phyloP scores from a whole-genome alignment of 192 early-diverging fungal species.

The Chytriomyces sp. region DNA sequence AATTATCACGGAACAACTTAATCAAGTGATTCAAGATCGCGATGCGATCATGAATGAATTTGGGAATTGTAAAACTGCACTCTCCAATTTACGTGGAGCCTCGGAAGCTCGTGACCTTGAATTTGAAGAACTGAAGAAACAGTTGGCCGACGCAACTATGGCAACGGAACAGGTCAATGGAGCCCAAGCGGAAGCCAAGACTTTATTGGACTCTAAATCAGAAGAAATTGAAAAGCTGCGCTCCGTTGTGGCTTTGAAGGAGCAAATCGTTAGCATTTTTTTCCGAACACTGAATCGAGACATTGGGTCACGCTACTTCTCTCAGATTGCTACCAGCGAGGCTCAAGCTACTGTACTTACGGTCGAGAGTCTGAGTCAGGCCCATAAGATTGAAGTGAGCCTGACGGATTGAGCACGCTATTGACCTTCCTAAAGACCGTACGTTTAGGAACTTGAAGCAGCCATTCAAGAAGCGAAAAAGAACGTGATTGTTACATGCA shows the following conservation, averaged over 20 bases:
- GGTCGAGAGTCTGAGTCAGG: neutral
- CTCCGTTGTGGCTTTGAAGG: neutral
- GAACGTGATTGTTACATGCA: no score
- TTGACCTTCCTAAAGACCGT: no score
- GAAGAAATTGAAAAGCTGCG: no score
- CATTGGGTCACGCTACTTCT: no score
- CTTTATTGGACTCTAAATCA: no score
- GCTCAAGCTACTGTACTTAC: neutral
- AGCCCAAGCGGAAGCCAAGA: no score
- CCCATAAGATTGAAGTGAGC: neutral
- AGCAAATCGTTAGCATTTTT: neutral
- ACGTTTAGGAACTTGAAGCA: no score
- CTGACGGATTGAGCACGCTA: neutral
- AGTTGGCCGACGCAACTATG: neutral
- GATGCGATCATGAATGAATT: no score
- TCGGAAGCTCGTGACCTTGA: neutral
- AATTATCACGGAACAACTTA: no score
- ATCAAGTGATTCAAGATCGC: no score
- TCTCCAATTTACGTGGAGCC: neutral
- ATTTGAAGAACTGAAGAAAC: neutral
- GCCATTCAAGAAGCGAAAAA: no score
- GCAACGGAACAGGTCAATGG: neutral
- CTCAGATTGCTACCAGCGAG: neutral
- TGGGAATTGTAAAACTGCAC: neutral
- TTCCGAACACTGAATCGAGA: no score